Conservation (phyloP, 2,329 filamentous ascomycete genomes). For the Phyllosticta citribraziliensis region DNA sequence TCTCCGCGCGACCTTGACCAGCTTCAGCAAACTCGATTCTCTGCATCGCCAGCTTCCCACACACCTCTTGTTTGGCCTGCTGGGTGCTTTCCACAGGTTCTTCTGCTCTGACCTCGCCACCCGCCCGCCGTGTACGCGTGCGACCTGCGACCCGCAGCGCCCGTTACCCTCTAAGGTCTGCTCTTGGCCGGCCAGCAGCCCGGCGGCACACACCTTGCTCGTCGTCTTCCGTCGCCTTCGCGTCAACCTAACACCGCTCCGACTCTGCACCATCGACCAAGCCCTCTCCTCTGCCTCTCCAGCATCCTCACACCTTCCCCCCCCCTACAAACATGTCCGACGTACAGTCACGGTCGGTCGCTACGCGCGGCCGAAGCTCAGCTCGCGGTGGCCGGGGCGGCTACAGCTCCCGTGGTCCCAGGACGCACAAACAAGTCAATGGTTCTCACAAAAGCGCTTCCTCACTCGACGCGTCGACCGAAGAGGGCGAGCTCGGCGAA, state of each 20-base stretch:
- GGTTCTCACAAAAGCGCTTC: conserved; percentile 54
- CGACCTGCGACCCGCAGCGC: not conserved
- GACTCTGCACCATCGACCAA: conserved; percentile 24
- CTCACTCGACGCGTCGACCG: conserved; percentile 55
- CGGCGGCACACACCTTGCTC: conserved; percentile 3
- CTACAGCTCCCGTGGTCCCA: conserved; percentile 46
- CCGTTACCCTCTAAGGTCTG: not conserved
- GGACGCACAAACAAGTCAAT: conserved; percentile 48
- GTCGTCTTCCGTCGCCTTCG: conserved; percentile 5
- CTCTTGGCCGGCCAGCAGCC: not conserved
- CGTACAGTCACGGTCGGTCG: conserved; percentile 72
- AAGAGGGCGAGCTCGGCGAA: conserved; percentile 83
- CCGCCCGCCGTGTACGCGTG: not conserved
- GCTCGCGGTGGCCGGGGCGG: conserved; percentile 73
- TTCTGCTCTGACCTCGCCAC: not conserved
- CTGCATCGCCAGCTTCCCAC: not conserved
- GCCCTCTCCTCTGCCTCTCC: conserved; percentile 18
- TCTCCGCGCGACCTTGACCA: not conserved
- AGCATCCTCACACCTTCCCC: conserved; percentile 15
- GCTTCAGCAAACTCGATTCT: not conserved
- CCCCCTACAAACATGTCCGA: conserved; percentile 70
- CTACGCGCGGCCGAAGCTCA: conserved; percentile 81
- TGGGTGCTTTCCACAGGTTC: not conserved
- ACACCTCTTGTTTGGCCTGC: not conserved
- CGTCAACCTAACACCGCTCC: conserved; percentile 11